These are phyloP conservation scores for Penicillium sp. DNA, from an alignment of 2,329 filamentous ascomycete species.

Conservation along the genomic window DNA sequence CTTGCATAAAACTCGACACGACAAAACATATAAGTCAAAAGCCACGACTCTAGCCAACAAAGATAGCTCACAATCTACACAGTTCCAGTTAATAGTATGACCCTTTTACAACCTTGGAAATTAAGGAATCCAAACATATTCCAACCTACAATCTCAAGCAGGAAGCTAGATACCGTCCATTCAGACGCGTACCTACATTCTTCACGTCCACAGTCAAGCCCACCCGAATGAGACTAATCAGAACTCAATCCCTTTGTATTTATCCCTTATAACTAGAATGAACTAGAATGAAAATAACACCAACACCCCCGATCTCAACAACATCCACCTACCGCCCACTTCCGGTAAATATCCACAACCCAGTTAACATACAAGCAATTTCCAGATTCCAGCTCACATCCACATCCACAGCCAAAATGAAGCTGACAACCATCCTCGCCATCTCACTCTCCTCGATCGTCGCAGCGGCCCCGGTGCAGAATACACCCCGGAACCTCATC, in stretches of 20 bases:
- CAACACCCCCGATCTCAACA: neutral
- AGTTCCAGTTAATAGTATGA: neutral
- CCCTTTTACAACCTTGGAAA: neutral
- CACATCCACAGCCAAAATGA: constrained; percentile 8
- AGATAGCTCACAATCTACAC: neutral
- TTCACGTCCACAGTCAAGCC: too few relatives aligned
- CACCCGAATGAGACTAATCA: too few relatives aligned
- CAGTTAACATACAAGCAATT: too few relatives aligned
- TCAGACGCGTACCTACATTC: too few relatives aligned
- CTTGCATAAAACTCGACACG: neutral
- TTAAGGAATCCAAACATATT: neutral
- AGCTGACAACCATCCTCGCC: constrained; percentile 14
- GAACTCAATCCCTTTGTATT: too few relatives aligned
- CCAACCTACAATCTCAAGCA: neutral
- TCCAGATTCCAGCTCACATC: neutral
- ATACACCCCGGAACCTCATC: constrained; percentile 1
- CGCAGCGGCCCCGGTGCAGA: constrained; percentile 9
- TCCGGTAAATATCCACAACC: too few relatives aligned
- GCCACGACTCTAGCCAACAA: neutral
- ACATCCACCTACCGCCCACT: neutral
- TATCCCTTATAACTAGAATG: too few relatives aligned
- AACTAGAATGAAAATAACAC: too few relatives aligned
- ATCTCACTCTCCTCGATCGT: constrained; percentile 6
- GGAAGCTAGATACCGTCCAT: too few relatives aligned
- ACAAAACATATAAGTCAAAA: neutral